Conservation (phyloP, 371 early-diverging fungal genomes). For the Paraphysoderma sedebokerense region DNA sequence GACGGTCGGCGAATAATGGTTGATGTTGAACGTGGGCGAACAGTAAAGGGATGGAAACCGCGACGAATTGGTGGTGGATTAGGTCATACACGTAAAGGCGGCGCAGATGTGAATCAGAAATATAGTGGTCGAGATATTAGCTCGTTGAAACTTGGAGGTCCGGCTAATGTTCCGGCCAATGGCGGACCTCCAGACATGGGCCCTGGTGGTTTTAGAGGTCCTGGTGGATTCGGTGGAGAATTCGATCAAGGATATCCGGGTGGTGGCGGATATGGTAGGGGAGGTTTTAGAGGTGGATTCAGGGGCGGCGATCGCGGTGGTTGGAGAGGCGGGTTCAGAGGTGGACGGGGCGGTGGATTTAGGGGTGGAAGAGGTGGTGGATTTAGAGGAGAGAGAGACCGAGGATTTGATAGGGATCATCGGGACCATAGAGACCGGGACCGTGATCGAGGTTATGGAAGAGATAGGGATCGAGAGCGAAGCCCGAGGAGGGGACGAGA, state of each 20-base stretch:
- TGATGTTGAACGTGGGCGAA: constrained; percentile 92
- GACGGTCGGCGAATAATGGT: constrained; percentile 71
- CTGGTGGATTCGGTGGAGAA: constrained; percentile 14
- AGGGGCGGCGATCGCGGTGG: constrained; percentile 3
- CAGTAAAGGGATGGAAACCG: constrained; percentile 88
- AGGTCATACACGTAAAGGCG: constrained; percentile 62
- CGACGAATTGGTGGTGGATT: constrained; percentile 82
- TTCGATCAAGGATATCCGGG: constrained; percentile 20
- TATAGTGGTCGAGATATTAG: constrained; percentile 21
- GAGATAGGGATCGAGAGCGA: background rate
- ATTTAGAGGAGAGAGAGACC: background rate
- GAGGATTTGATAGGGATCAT: background rate
- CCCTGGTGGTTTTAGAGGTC: constrained; percentile 16
- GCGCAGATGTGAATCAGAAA: constrained; percentile 29
- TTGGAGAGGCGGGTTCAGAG: constrained; percentile 6
- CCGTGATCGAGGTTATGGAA: background rate
- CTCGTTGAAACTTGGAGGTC: constrained; percentile 9
- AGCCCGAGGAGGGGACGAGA: background rate
- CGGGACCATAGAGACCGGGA: background rate
- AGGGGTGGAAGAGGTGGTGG: constrained; percentile 15
- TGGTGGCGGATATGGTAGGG: background rate
- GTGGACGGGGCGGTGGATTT: constrained; percentile 8
- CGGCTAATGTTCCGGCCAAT: constrained; percentile 16
- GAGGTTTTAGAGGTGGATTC: background rate
- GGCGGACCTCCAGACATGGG: constrained; percentile 18